Evolutionary conservation across 2,329 filamentous ascomycete genomes (phyloP), one percentile per base, ranked within the genome.

Genomic region (Aureobasidium sp.): DNA sequence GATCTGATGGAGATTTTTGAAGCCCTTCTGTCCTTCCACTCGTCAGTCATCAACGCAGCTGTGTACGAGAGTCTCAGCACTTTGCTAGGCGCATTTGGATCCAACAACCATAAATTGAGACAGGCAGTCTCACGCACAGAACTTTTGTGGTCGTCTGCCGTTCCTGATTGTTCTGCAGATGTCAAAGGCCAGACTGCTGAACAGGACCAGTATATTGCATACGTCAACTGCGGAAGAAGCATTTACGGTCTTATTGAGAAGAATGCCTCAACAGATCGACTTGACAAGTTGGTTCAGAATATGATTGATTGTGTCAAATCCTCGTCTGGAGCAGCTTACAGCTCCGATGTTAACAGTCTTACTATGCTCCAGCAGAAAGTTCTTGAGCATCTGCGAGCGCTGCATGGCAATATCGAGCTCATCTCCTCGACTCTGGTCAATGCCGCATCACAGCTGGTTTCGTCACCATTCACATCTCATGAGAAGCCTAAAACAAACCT

Each of bases 181-280:
- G 30, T 47, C 8, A 50, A 48, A 21, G 63, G 64, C 14, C 63
- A 65, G 27, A 59, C 62, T 16, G 70, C 70, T 13, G 95, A 94
- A 66, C 90, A 96, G 70, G 86, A 87, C 61, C 91, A 90, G 11
- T 82, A 93, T n/a, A 77, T 90, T 36, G 89, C 91, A n/a, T 97
- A 96, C 75, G 83, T 94, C 1, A 82, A 86, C 27, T 82, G 88
- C 1, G 82, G 94, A 45, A 79, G 85, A 61, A 87, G 94, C 67
- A 81, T 97, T 1, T 96, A 96, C 69, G 82, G 85, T 0, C 81
- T 97, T 5, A 84, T 91, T 51, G 81, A 87, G 62, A 75, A 79
- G 8, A 81, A 84, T 16, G 76, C 96, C 25, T 81, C 82, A 11
- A 77, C 83, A 0, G 79, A 85, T 3, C 81, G 83, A 51, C 83